A percentile compares a stretch with the other conserved stretches of the same genome.
These are phyloP conservation scores for Solanum bulbocastanum DNA, from an alignment of 257 asterid species.

Conservation along the genomic window DNA sequence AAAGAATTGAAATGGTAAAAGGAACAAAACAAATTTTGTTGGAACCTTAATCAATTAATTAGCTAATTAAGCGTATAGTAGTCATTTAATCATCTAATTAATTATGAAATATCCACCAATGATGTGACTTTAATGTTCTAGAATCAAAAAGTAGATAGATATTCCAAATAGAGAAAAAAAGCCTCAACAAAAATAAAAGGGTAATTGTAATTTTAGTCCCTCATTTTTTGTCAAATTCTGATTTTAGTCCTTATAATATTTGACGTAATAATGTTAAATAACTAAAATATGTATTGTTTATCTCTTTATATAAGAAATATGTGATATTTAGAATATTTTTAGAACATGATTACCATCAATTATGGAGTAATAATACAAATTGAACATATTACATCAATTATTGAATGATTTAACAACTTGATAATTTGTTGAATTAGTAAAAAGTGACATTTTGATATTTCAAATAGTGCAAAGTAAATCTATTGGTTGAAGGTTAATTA, in stretches of 20 bases:
- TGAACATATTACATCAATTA: background rate
- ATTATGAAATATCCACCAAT: background rate
- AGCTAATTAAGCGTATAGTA: background rate
- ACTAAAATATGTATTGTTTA: background rate
- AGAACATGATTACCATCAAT: background rate
- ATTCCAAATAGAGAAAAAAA: background rate
- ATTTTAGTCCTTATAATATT: background rate
- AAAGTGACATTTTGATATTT: too few species aligned
- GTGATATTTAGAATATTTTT: background rate
- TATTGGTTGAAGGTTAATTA: background rate
- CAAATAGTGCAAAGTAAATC: background rate
- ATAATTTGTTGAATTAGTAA: too few species aligned
- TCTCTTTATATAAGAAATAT: background rate
- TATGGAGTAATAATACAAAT: background rate
- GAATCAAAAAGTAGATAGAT: background rate
- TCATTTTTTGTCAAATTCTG: background rate
- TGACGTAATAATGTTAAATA: background rate
- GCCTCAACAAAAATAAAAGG: background rate
- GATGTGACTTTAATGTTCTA: background rate
- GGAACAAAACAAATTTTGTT: background rate
- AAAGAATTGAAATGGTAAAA: background rate
- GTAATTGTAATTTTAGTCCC: background rate
- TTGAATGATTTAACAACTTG: background rate
- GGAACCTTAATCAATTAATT: background rate
- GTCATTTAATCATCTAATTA: background rate